Evolutionary conservation across 1,284 basidiomycete genomes (phyloP).

Genomic region (Ustilago trichophora): DNA sequence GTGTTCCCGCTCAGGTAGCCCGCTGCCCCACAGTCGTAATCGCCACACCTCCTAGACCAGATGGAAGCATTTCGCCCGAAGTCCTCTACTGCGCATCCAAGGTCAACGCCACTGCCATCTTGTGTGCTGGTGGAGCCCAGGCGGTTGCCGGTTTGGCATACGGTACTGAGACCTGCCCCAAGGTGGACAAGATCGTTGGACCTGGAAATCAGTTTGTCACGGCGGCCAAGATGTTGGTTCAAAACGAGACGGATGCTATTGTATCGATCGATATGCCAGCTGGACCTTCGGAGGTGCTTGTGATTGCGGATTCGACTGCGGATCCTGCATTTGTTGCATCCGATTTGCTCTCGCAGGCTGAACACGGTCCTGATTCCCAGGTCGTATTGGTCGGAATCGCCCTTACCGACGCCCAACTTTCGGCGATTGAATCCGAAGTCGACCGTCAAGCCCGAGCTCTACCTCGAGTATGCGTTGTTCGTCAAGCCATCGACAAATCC

Average conservation of each 20-base stretch:
- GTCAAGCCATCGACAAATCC: conserved; percentile 89
- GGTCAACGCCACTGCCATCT: conserved; percentile 66
- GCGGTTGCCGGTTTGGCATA: conserved; percentile 97
- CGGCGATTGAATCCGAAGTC: conserved; percentile 82
- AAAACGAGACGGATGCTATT: conserved; percentile 96
- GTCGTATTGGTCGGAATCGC: conserved; percentile 88
- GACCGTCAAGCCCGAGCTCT: conserved; percentile 87
- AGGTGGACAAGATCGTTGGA: conserved; percentile 97
- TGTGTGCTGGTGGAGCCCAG: conserved; percentile 83
- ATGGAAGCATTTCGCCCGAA: conserved; percentile 64
- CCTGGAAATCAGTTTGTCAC: conserved; percentile 99
- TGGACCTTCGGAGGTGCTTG: conserved; percentile 76
- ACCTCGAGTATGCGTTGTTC: conserved; percentile 87
- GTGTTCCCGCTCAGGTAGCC: conserved; percentile 96
- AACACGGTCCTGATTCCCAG: conserved; percentile 97
- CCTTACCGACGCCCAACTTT: conserved; percentile 74
- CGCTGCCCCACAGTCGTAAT: conserved; percentile 91
- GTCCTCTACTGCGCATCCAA: conserved; percentile 64
- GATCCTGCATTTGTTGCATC: conserved; percentile 92
- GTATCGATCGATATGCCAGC: conserved; percentile 99
- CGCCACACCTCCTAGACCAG: conserved; percentile 85
- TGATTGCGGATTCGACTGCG: conserved; percentile 84
- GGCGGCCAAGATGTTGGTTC: conserved; percentile 98
- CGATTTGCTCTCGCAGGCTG: conserved; percentile 92
- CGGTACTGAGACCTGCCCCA: conserved; percentile 93